Evolutionary conservation across 2,329 filamentous ascomycete genomes (phyloP), one percentile per base, ranked within the genome.

Genomic region (Coleophoma eucalyptorum): DNA sequence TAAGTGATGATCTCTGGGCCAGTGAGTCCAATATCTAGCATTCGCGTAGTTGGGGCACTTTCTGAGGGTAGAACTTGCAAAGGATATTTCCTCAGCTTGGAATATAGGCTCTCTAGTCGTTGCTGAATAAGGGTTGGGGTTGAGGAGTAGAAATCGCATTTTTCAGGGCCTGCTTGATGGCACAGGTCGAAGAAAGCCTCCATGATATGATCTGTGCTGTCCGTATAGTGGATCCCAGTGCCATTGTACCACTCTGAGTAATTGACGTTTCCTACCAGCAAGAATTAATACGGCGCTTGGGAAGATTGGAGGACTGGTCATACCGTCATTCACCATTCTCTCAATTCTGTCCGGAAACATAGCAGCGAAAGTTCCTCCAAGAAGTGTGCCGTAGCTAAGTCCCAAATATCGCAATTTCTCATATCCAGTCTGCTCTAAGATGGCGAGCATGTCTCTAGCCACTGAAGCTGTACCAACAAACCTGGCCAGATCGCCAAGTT

Each of bases 341-440:
- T 69, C 71, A 11, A 75, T 59, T 19, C 64, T 58, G 2, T 59
- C 64, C 2, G 71, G 71, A 50, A 66, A 71, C 65, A 72, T 66
- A 4, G 66, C 67, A 10, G 70, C 70, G 49, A 73, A 72, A 2
- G 65, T 70, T 34, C 67, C 68, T 2, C 70, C 70, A 10, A 72
- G 61, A 8, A 69, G 56, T 4, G 67, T 71, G 5, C 71, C 71
- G 51, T 78, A 79, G 4, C 73, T 77, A 38, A 77, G 68, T 0
- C 75, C 74, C 62, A 72, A 69, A 55, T 76, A 78, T 57, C 72
- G 70, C 26, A 77, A 55, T 54, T 59, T 59, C 49, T 52, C 56
- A 54, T 46, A 53, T 54, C 43, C 54, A 54, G 41, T 62, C 52
- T 44, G 54, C 43, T 42, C 61, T 61, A 62, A 46, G 32, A 65